These are phyloP conservation scores for Solanum sitiens DNA, from an alignment of 257 asterid species.

Conservation along the genomic window DNA sequence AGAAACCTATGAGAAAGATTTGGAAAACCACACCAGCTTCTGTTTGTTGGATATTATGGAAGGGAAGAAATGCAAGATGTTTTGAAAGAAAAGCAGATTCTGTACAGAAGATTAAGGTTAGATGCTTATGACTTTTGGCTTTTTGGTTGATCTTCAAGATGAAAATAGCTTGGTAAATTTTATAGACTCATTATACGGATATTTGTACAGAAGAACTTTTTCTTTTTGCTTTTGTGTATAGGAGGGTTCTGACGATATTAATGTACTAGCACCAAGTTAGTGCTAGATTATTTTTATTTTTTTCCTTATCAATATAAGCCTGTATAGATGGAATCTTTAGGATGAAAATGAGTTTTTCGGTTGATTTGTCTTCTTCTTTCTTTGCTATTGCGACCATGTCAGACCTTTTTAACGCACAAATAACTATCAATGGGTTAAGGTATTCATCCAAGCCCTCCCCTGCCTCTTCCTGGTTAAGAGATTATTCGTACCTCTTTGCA, in stretches of 20 bases:
- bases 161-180: neutral
- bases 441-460: neutral
- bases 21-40: neutral
- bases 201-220: neutral
- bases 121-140: neutral
- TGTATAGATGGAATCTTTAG: neutral
- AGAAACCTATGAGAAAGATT: neutral
- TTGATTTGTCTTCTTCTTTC: neutral
- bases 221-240: neutral
- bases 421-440: neutral
- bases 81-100: neutral
- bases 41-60: neutral
- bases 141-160: neutral
- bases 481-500: constrained; percentile 72
- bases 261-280: neutral
- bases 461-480: neutral
- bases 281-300: neutral
- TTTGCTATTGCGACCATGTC: neutral
- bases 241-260: neutral
- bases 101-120: neutral
- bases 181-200: neutral
- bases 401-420: neutral
- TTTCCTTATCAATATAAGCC: neutral
- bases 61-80: neutral
- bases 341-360: neutral